Evolutionary conservation across 2,329 filamentous ascomycete genomes (phyloP).

Genomic region (Clarireedia homoeocarpa): DNA sequence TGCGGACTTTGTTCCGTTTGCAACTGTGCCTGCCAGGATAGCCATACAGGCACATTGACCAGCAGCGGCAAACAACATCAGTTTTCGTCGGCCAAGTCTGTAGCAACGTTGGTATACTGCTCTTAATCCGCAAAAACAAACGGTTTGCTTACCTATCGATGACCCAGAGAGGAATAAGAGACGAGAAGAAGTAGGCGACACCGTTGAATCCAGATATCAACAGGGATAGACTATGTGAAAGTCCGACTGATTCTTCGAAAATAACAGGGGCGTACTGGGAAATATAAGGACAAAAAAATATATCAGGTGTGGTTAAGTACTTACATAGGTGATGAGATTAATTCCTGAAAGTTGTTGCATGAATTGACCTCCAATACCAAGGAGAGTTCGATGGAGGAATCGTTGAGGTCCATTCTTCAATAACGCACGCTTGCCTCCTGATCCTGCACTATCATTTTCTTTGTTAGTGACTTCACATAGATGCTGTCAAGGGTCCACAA

Average conservation of each 20-base stretch:
- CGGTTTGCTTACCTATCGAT: background rate
- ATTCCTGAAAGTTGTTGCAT: slow-evolving; percentile 43
- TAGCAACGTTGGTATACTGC: background rate
- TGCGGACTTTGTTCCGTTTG: slow-evolving; percentile 22
- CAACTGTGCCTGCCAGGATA: slow-evolving; percentile 35
- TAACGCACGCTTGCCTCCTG: slow-evolving; percentile 33
- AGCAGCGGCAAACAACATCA: slow-evolving; percentile 64
- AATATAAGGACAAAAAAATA: background rate
- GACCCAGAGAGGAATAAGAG: background rate
- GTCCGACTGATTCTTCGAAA: slow-evolving; percentile 40
- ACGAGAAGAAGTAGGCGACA: background rate
- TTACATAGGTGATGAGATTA: slow-evolving; percentile 35
- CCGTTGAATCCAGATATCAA: slow-evolving; percentile 45
- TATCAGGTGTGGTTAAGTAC: background rate
- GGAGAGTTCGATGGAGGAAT: slow-evolving; percentile 43
- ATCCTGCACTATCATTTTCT: background rate
- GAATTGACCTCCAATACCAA: slow-evolving; percentile 42
- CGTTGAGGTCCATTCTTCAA: slow-evolving; percentile 44
- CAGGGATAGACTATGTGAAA: slow-evolving; percentile 39
- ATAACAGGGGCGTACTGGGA: slow-evolving; percentile 38
- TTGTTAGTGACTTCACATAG: too few species aligned
- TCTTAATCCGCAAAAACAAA: too few species aligned
- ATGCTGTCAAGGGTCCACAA: too few species aligned
- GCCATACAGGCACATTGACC: slow-evolving; percentile 60
- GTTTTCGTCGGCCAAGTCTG: slow-evolving; percentile 55